Conservation (phyloP, 192 early-diverging fungal species). For the Martensiomyces pterosporus region DNA sequence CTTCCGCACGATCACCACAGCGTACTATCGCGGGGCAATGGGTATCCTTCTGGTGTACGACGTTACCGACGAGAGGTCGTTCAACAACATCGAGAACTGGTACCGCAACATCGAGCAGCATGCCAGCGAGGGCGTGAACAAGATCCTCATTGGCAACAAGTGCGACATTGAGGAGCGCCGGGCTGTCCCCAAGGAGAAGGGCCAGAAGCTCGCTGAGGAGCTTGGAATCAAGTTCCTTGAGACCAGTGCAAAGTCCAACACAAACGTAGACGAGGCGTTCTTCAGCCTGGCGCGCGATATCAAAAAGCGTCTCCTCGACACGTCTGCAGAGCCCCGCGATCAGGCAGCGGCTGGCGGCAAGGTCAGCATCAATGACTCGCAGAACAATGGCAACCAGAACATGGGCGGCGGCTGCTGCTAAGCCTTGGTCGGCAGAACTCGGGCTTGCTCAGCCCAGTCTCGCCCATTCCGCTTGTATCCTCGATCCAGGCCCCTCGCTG, state of each 20-base stretch:
- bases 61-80: slow-evolving; percentile 97
- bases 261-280: slow-evolving; percentile 96
- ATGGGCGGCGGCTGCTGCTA: slow-evolving; percentile 42
- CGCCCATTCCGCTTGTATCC: too few species aligned
- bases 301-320: slow-evolving; percentile 97
- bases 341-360: slow-evolving; percentile 22
- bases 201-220: slow-evolving; percentile 91
- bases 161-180: slow-evolving; percentile 87
- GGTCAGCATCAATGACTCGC: slow-evolving; percentile 39
- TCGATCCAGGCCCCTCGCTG: too few species aligned
- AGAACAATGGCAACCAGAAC: slow-evolving; percentile 25
- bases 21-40: slow-evolving; percentile 99
- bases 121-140: slow-evolving; percentile 97
- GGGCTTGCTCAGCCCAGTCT: too few species aligned
- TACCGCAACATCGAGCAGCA: slow-evolving; percentile 99
- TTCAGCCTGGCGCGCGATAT: slow-evolving; percentile 95
- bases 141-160: slow-evolving; percentile 99
- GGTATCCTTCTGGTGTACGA: slow-evolving; percentile 97
- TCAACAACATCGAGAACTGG: slow-evolving; percentile 99
- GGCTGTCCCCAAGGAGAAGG: slow-evolving; percentile 94
- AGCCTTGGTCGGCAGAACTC: too few species aligned
- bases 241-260: slow-evolving; percentile 98
- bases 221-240: slow-evolving; percentile 94
- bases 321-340: slow-evolving; percentile 42
- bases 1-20: slow-evolving; percentile 99